Evolutionary conservation across 2,329 filamentous ascomycete species (phyloP).

Genomic region (Aureobasidium leucospermi): DNA sequence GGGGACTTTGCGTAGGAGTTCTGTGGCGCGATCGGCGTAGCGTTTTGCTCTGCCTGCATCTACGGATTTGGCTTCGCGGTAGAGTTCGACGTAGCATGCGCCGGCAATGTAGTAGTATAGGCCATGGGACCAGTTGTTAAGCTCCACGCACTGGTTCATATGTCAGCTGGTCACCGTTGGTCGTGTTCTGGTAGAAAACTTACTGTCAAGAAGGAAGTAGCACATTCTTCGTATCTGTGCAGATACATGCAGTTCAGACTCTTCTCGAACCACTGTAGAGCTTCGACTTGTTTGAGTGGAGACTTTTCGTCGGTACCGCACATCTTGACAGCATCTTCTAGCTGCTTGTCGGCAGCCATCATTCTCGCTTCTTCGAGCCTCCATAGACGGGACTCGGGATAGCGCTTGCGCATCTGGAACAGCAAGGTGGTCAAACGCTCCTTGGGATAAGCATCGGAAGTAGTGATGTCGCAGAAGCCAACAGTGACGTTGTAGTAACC

Average conservation of each 20-base stretch:
- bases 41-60: slow-evolving; percentile 28
- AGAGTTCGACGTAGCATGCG: slow-evolving; percentile 70
- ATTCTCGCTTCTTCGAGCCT: slow-evolving; percentile 79
- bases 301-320: slow-evolving; percentile 39
- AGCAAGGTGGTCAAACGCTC: slow-evolving; percentile 62
- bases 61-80: slow-evolving; percentile 52
- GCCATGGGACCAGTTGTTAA: slow-evolving; percentile 86
- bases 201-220: slow-evolving; percentile 62
- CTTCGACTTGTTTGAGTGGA: slow-evolving; percentile 81
- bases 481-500: slow-evolving; percentile 84
- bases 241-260: slow-evolving; percentile 70
- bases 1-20: slow-evolving; percentile 64
- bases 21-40: slow-evolving; percentile 48
- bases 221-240: slow-evolving; percentile 68
- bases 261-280: slow-evolving; percentile 77
- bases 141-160: slow-evolving; percentile 50
- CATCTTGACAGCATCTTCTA: slow-evolving; percentile 61
- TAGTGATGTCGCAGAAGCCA: slow-evolving; percentile 81
- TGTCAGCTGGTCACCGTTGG: slow-evolving; percentile 21
- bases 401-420: slow-evolving; percentile 64
- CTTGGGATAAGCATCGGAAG: slow-evolving; percentile 59
- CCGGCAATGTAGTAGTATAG: slow-evolving; percentile 88
- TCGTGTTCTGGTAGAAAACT: slow-evolving; percentile 14
- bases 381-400: slow-evolving; percentile 81
- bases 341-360: slow-evolving; percentile 56